Conservation (phyloP, 768 basidiomycete species). For the Tricholoma sp. region DNA sequence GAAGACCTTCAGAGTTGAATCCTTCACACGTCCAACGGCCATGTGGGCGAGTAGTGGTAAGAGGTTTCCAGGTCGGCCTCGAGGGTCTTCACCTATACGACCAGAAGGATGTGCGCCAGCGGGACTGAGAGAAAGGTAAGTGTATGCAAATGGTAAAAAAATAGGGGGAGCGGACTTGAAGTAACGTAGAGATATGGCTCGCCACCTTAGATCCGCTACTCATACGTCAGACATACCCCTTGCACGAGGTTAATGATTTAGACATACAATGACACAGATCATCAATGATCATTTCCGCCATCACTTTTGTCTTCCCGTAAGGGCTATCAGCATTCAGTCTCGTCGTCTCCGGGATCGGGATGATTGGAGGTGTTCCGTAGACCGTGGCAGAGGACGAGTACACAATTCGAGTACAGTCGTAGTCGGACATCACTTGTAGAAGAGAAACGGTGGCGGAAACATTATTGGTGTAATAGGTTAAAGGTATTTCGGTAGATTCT, state of each 20-base stretch:
- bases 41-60: slow-evolving; percentile 92
- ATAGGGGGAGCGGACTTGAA: slow-evolving; percentile 77
- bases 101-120: slow-evolving; percentile 99
- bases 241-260: slow-evolving; percentile 6
- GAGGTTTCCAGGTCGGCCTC: slow-evolving; percentile 91
- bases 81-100: slow-evolving; percentile 93
- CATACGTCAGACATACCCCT: slow-evolving; percentile 1
- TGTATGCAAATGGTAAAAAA: not conserved
- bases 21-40: slow-evolving; percentile 83
- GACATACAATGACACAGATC: slow-evolving; percentile 77
- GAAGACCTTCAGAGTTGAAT: slow-evolving; percentile 73
- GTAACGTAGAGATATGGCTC: slow-evolving; percentile 85
- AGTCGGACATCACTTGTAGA: slow-evolving; percentile 81
- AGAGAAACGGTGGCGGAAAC: slow-evolving; percentile 85
- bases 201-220: slow-evolving; percentile 70
- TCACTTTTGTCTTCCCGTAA: slow-evolving; percentile 95
- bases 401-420: slow-evolving; percentile 80
- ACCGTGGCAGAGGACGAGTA: slow-evolving; percentile 99
- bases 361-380: slow-evolving; percentile 87
- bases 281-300: slow-evolving; percentile 86
- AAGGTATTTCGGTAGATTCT: slow-evolving; percentile 88
- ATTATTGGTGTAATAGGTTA: slow-evolving; percentile 93
- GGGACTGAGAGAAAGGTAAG: slow-evolving; percentile 47
- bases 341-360: slow-evolving; percentile 93
- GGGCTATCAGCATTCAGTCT: slow-evolving; percentile 85